Conservation (phyloP, 1,139 yeast species). For the Saccharomyces hybrid region DNA sequence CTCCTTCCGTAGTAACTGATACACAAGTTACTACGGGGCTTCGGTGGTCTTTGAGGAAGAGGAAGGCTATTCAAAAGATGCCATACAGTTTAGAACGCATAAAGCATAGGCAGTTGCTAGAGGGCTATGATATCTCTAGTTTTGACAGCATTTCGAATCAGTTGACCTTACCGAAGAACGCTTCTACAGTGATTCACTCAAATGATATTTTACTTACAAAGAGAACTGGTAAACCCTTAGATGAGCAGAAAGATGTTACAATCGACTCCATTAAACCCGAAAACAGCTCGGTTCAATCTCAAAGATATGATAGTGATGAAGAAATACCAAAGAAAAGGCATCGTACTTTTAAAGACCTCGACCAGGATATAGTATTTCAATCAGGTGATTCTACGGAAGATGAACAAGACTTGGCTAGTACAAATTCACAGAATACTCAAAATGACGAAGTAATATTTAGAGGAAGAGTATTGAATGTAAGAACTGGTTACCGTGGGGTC, state of each 20-base stretch:
- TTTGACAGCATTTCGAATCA: slow-evolving; percentile 14
- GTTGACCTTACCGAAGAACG: slow-evolving; percentile 6
- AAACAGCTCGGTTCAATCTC: not conserved
- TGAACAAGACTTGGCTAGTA: not conserved
- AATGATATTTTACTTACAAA: not conserved
- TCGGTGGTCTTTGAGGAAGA: slow-evolving; percentile 20
- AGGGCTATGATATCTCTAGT: slow-evolving; percentile 24
- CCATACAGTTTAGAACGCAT: slow-evolving; percentile 32
- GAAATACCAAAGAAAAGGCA: not conserved
- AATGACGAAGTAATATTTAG: slow-evolving; percentile 20
- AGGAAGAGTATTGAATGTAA: slow-evolving; percentile 25
- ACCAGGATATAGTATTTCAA: not conserved
- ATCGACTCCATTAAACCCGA: not conserved
- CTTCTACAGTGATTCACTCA: not conserved
- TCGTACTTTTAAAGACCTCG: not conserved
- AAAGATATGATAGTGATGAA: not conserved
- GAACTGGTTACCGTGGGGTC: slow-evolving; percentile 28
- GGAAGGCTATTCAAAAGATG: slow-evolving; percentile 31
- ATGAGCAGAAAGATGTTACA: not conserved
- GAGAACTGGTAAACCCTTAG: not conserved
- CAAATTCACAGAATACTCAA: not conserved
- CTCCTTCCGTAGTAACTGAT: not conserved
- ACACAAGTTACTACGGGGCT: not conserved
- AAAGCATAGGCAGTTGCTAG: slow-evolving; percentile 25
- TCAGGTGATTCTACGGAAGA: not conserved